Evolutionary conservation across 2,329 filamentous ascomycete species (phyloP), one percentile per base, ranked within the genome.

Genomic region (Aspergillus sp.): DNA sequence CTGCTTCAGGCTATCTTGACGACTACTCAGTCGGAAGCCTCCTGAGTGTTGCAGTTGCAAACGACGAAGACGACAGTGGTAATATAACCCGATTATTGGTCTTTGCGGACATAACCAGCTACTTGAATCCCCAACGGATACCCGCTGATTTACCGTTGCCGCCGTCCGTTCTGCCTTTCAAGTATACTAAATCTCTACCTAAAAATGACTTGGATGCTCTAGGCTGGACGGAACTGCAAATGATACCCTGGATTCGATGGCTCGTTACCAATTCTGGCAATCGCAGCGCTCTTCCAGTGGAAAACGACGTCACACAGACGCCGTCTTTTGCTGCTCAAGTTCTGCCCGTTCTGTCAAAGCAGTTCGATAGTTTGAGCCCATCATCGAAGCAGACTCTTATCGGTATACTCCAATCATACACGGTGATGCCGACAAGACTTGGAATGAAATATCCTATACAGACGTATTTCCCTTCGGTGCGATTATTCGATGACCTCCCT

Each of bases 381-480:
- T 72, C 72, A 2, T 82, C 83, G 2, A 93, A 85, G 63, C 73
- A 77, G 12, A 79, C 78, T 0, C 74, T 94, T 3, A 70, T 79
- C 5, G 72, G 78, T 10, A 68, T 88, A 4, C 71, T 97, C 3
- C 78, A 81, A 45, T 71, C 77, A 2, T 76, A 85, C 43, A 79
- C 88, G 0, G 79, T 94, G 29, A 87, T 98, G 61, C 93, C 93
- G 0, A 97, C 93, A 0, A 96, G 88, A 62, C 69, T 83, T 54
- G 93, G 93, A 5, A 94, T 98, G 90, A 85, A 76, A 57, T 86
- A 80, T 55, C 93, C 93, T 4, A 71, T 74, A 3, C 89, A 97
- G 54, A 83, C 93, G 0, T 98, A 96, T 66, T 96, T 98, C 60
- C 82, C 87, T 2, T 85, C 81, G n/a, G 93, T 98, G 34, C 93